Conservation (phyloP, 2,329 filamentous ascomycete genomes). For the Xylaria multiplex region DNA sequence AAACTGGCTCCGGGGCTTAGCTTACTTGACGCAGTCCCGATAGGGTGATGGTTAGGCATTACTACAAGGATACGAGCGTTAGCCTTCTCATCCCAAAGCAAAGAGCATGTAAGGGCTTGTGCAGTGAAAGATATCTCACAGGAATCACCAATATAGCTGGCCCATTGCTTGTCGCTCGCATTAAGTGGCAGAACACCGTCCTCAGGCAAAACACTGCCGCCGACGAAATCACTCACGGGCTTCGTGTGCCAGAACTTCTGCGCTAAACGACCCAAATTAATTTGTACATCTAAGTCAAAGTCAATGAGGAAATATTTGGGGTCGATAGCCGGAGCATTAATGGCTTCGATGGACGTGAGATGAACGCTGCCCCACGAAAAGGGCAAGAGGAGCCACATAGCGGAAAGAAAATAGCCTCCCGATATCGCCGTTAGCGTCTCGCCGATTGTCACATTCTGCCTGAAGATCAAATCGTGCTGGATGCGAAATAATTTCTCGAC, state of each 20-base stretch:
- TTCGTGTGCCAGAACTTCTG: slow-evolving; percentile 48
- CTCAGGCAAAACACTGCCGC: slow-evolving; percentile 38
- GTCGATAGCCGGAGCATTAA: slow-evolving; percentile 51
- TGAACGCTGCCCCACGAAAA: slow-evolving; percentile 56
- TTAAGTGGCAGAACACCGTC: slow-evolving; percentile 44
- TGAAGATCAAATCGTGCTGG: slow-evolving; percentile 61
- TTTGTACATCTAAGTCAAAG: slow-evolving; percentile 50
- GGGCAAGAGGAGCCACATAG: slow-evolving; percentile 53
- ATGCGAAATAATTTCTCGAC: slow-evolving; percentile 55
- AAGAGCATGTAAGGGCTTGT: neutral
- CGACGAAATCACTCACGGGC: slow-evolving; percentile 42
- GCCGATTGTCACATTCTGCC: slow-evolving; percentile 55
- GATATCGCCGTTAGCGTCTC: slow-evolving; percentile 56
- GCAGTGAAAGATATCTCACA: slow-evolving; percentile 14
- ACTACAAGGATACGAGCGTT: slow-evolving; percentile 32
- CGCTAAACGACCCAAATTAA: slow-evolving; percentile 46
- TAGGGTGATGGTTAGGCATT: slow-evolving; percentile 55
- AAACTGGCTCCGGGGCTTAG: too few relatives aligned
- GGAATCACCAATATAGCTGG: slow-evolving; percentile 36
- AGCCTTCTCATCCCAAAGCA: neutral
- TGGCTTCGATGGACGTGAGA: slow-evolving; percentile 51
- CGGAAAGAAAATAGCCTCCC: slow-evolving; percentile 49
- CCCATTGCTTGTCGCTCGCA: slow-evolving; percentile 48
- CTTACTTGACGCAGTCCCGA: slow-evolving; percentile 57
- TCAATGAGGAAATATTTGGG: slow-evolving; percentile 51